Conservation (phyloP, 2,329 filamentous ascomycete genomes). For the Colletotrichum somersetense region DNA sequence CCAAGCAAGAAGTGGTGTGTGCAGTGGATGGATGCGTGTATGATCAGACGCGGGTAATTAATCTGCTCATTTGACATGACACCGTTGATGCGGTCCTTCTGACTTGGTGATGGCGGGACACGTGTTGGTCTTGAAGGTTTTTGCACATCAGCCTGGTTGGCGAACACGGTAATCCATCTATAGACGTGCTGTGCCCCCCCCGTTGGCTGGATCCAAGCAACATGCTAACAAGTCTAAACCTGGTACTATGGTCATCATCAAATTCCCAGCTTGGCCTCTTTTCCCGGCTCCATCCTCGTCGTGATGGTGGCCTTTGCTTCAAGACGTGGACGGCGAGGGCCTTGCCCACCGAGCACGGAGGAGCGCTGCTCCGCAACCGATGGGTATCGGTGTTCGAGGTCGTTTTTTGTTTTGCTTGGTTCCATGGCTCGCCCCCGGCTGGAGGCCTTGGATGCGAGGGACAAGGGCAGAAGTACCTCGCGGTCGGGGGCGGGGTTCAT, state of each 20-base stretch:
- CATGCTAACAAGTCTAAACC: too few relatives aligned
- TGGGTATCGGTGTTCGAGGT: neutral
- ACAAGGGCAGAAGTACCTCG: neutral
- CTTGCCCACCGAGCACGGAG: neutral
- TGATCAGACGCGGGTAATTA: neutral
- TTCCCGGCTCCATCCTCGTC: neutral
- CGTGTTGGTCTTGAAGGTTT: neutral
- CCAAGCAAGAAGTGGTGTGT: neutral
- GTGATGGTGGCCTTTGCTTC: neutral
- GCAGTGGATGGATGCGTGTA: neutral
- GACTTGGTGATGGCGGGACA: neutral
- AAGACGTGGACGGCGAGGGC: neutral
- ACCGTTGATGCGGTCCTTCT: too few relatives aligned
- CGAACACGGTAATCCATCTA: neutral
- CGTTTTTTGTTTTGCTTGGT: too few relatives aligned
- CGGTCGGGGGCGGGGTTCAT: neutral
- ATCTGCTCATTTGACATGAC: neutral
- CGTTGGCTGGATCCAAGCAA: neutral
- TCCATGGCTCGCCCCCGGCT: too few relatives aligned
- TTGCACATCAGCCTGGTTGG: too few relatives aligned
- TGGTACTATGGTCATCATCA: neutral
- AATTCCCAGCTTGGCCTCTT: neutral
- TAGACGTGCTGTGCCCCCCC: neutral
- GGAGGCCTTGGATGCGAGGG: neutral
- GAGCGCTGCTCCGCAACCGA: neutral